Evolutionary conservation across 306 rosid genomes (phyloP).

Genomic region (Vigna hirtella): DNA sequence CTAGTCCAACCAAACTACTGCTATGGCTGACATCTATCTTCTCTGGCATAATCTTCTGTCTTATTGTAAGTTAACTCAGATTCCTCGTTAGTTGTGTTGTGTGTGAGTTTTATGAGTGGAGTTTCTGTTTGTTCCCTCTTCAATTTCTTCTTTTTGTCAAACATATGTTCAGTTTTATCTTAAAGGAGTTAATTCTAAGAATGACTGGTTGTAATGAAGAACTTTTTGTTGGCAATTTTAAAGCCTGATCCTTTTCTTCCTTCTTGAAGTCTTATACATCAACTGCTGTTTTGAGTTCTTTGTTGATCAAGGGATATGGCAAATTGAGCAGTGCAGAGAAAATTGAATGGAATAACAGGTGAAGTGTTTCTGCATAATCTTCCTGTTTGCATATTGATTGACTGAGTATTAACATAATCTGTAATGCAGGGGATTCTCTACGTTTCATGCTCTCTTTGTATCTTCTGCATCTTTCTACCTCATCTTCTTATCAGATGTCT

Average conservation of each 20-base stretch:
- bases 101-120: not conserved
- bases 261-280: conserved; percentile 69
- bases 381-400: conserved; percentile 12
- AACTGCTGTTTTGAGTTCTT: conserved; percentile 57
- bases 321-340: conserved; percentile 54
- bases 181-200: not conserved
- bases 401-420: conserved; percentile 29
- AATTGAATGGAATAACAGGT: conserved; percentile 86
- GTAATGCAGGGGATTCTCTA: conserved; percentile 72
- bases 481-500: conserved; percentile 58
- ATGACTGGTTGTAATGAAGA: not conserved
- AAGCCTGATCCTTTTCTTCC: conserved; percentile 21
- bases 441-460: conserved; percentile 69
- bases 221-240: conserved; percentile 1
- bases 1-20: conserved; percentile 46
- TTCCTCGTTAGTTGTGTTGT: not conserved
- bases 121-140: not conserved
- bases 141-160: conserved; percentile 2
- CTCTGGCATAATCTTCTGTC: conserved; percentile 62
- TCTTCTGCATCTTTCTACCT: conserved; percentile 67
- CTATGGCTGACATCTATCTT: conserved; percentile 54
- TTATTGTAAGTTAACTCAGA: conserved; percentile 56
- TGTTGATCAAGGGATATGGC: conserved; percentile 53
- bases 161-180: not conserved
- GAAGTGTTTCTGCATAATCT: conserved; percentile 36